A percentile compares a stretch with the other conserved stretches of the same genome.
phyloP scores from a whole-genome alignment of 179 eudicot genomes.

The Beta macrorhiza region DNA sequence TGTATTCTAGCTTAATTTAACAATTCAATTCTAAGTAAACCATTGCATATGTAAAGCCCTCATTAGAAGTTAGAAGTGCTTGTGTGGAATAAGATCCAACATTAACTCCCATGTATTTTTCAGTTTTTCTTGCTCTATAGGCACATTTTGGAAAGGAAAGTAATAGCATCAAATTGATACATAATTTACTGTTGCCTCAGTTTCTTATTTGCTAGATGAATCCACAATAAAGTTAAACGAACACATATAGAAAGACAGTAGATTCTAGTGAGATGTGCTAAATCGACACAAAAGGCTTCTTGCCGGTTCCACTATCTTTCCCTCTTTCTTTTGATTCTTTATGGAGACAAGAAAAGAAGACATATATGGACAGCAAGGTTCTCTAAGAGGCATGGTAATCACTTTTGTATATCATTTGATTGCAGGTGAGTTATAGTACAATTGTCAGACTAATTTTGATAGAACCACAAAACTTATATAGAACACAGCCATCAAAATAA shows the following conservation, averaged over 20 bases:
- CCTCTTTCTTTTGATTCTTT: not conserved
- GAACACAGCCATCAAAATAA: slow-evolving; percentile 1
- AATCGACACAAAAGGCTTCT: not conserved
- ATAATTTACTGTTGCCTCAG: not conserved
- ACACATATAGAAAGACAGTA: not conserved
- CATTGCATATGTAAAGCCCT: not conserved
- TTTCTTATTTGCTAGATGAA: not conserved
- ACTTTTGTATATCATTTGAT: not conserved
- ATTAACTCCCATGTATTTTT: not conserved
- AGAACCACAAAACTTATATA: not conserved
- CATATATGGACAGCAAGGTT: not conserved
- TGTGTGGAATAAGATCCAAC: not conserved
- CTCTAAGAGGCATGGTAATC: not conserved
- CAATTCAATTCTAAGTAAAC: not conserved
- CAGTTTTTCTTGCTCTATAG: not conserved
- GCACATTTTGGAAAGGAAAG: not conserved
- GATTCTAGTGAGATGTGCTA: not conserved
- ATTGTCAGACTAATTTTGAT: not conserved
- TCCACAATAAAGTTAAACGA: not conserved
- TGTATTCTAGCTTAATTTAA: not conserved
- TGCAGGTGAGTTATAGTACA: not conserved
- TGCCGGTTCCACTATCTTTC: not conserved
- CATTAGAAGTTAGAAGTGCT: not conserved
- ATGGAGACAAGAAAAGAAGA: not conserved
- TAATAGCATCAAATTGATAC: not conserved